phyloP scores from a whole-genome alignment of 495 filamentous ascomycete species.

The Daldinia grandis region DNA sequence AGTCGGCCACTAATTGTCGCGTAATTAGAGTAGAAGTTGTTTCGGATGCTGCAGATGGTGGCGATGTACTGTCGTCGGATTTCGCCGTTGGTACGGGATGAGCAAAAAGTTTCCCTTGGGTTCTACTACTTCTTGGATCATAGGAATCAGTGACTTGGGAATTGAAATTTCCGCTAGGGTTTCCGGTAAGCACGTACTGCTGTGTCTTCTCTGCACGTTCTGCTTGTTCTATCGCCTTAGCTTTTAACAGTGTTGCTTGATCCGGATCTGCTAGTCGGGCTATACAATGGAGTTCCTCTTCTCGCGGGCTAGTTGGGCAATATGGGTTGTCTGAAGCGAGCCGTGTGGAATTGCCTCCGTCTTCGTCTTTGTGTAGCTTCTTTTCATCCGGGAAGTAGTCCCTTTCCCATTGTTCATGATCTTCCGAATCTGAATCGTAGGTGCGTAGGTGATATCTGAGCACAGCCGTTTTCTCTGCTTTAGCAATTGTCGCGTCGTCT shows the following conservation, averaged over 20 bases:
- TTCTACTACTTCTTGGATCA: slow-evolving; percentile 4
- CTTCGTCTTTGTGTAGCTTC: neutral
- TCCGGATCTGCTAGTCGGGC: neutral
- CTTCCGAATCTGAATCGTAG: slow-evolving; percentile 1
- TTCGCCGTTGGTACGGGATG: neutral
- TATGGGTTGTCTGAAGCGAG: neutral
- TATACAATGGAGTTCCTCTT: neutral
- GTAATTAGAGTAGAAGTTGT: slow-evolving; percentile 29
- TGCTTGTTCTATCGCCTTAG: neutral
- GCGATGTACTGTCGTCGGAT: neutral
- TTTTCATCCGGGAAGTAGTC: neutral
- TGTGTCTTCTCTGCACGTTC: slow-evolving; percentile 15
- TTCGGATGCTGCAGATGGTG: slow-evolving; percentile 21
- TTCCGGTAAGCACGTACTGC: slow-evolving; percentile 20
- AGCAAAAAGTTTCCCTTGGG: neutral
- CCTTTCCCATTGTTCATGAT: neutral
- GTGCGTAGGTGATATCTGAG: neutral
- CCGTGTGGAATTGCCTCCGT: neutral
- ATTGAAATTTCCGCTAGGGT: neutral
- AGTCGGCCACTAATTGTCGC: slow-evolving; percentile 17
- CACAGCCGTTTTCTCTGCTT: slow-evolving; percentile 22
- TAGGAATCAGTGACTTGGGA: neutral
- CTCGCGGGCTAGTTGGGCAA: neutral
- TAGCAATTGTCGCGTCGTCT: slow-evolving; percentile 8
- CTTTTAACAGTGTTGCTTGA: neutral